Conservation (phyloP, 345 rosid genomes). For the Euphorbia lathyris region DNA sequence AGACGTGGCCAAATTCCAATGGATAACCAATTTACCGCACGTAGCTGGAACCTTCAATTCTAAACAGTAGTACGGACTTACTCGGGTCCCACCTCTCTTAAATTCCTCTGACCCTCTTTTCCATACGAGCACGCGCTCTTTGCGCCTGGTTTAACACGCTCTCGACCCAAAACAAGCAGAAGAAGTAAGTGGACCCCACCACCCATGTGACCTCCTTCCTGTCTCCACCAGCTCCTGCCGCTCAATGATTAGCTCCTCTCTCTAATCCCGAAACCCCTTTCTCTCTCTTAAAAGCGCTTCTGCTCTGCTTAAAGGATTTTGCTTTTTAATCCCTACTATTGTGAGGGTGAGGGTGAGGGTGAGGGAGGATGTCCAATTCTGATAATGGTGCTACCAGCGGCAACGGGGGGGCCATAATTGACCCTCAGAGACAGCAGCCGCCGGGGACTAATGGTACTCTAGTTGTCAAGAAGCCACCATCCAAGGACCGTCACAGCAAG, state of each 20-base stretch:
- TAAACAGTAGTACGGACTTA: conserved; percentile 12
- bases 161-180: no score
- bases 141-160: no score
- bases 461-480: conserved; percentile 75
- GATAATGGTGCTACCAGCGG: conserved; percentile 29
- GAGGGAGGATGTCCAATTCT: conserved; percentile 49
- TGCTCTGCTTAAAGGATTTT: no score
- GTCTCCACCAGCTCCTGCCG: conserved; percentile 99
- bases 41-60: conserved; percentile 33
- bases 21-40: conserved; percentile 25
- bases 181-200: conserved; percentile 85
- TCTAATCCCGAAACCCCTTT: not conserved
- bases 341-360: no score
- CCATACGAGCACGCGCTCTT: not conserved
- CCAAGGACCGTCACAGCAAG: conserved; percentile 97
- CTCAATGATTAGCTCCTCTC: conserved; percentile 73
- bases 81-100: conserved; percentile 20
- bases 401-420: conserved; percentile 42
- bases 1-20: conserved; percentile 13
- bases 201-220: conserved; percentile 97
- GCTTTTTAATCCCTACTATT: no score
- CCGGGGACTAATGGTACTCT: conserved; percentile 40
- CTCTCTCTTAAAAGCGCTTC: not conserved
- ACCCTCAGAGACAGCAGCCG: conserved; percentile 46
- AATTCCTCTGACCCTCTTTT: conserved; percentile 11